Conservation (phyloP, 495 filamentous ascomycete species). For the Ramalina intermedia region DNA sequence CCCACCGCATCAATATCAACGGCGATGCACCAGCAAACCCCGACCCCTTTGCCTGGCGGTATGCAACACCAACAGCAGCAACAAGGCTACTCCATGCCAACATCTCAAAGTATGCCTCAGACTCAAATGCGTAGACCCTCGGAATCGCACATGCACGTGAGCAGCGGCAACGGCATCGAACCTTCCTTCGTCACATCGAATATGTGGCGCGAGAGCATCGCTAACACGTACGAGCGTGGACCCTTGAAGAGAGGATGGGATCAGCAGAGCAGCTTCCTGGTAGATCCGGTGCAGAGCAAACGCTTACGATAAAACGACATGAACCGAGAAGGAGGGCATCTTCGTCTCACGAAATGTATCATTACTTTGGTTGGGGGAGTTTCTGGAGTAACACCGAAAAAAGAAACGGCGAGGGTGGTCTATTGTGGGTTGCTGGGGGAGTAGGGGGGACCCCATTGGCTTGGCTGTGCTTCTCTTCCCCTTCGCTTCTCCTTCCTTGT, state of each 20-base stretch:
- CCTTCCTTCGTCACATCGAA: constrained; percentile 71
- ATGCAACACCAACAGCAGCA: constrained; percentile 17
- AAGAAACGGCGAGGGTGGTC: too few relatives aligned
- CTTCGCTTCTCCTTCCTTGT: too few relatives aligned
- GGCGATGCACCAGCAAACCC: constrained; percentile 14
- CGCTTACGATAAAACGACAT: constrained; percentile 7
- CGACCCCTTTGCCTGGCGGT: constrained; percentile 23
- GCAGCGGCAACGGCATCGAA: constrained; percentile 20
- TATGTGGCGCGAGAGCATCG: constrained; percentile 95
- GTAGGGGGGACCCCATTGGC: too few relatives aligned
- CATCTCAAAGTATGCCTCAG: constrained; percentile 7
- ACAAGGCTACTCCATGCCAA: constrained; percentile 8
- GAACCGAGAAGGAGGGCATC: too few relatives aligned
- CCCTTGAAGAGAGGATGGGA: constrained; percentile 68
- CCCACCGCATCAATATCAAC: constrained; percentile 25
- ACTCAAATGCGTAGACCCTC: constrained; percentile 17
- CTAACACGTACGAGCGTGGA: constrained; percentile 66
- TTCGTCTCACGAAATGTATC: too few relatives aligned
- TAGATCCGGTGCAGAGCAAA: constrained; percentile 7
- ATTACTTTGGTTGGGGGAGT: too few relatives aligned
- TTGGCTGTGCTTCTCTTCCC: too few relatives aligned
- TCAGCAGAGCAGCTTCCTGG: constrained; percentile 4
- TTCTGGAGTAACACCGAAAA: too few relatives aligned
- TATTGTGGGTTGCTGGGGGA: too few relatives aligned
- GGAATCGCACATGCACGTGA: too few relatives aligned